Percentiles rank a stretch among this genome's conserved stretches.
Conservation (phyloP, 2,329 filamentous ascomycete genomes). For the Chalaropsis thielavioides region DNA sequence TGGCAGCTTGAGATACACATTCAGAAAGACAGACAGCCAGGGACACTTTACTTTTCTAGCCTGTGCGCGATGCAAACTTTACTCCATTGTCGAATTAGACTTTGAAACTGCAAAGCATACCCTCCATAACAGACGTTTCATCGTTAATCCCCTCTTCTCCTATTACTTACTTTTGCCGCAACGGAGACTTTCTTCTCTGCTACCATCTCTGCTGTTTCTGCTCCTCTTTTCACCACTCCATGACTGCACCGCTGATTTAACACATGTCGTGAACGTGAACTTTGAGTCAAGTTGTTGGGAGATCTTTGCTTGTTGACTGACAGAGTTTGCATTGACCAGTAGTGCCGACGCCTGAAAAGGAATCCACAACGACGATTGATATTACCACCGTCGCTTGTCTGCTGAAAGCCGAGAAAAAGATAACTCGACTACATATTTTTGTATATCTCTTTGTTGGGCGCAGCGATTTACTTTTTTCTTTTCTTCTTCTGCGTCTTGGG, state of each 20-base stretch:
- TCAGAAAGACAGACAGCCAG: neutral
- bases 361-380: neutral
- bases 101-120: slow-evolving; percentile 1
- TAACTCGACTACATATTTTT: neutral
- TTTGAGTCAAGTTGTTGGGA: neutral
- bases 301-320: neutral
- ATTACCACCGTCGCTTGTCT: neutral
- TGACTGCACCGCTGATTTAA: neutral
- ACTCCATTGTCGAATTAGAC: neutral
- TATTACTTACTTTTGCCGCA: neutral
- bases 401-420: neutral
- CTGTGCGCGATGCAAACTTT: neutral
- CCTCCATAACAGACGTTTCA: neutral
- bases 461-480: neutral
- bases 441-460: neutral
- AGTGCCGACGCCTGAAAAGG: neutral
- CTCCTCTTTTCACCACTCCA: neutral
- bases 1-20: neutral
- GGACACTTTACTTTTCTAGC: neutral
- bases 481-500: neutral
- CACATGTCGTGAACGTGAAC: neutral
- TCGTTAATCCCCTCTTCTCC: neutral
- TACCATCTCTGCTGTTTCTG: neutral
- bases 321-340: neutral
- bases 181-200: neutral